Percentiles rank a stretch among this genome's conserved stretches.
These are phyloP conservation scores for Thalassia testudinum DNA, from an alignment of 116 monocot genomes.

Conservation along the genomic window DNA sequence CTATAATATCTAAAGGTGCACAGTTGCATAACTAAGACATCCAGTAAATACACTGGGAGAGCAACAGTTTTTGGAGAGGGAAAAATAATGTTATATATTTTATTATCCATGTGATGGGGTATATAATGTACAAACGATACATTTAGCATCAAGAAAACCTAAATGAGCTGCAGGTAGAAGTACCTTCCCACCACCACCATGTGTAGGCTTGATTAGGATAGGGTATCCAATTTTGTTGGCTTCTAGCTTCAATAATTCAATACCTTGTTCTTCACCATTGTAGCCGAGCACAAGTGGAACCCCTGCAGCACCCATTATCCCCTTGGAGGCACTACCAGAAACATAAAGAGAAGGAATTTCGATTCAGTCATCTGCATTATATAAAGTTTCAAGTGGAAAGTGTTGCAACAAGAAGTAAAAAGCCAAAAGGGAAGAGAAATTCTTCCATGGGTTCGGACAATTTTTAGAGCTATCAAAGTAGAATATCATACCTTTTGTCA, in stretches of 20 bases:
- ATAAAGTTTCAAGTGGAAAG: no score
- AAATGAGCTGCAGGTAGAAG: background rate
- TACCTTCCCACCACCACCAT: constrained; percentile 99
- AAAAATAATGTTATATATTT: no score
- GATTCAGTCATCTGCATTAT: no score
- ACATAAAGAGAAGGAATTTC: background rate
- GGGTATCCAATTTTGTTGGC: constrained; percentile 96
- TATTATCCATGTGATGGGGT: no score
- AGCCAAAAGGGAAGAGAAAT: background rate
- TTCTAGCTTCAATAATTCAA: constrained; percentile 65
- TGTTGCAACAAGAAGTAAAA: background rate
- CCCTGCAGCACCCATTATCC: constrained; percentile 87
- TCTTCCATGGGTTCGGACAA: no score
- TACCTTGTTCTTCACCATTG: constrained; percentile 71
- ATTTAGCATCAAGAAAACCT: background rate
- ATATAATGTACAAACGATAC: no score
- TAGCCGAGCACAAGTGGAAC: constrained; percentile 98
- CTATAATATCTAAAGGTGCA: no score
- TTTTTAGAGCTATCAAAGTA: no score
- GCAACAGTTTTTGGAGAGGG: no score
- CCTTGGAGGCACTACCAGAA: constrained; percentile 75
- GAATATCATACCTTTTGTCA: constrained; percentile 66
- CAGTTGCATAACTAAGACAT: no score
- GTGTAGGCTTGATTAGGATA: constrained; percentile 89
- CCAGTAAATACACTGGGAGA: no score